Evolutionary conservation across 495 filamentous ascomycete genomes (phyloP), one percentile per base, ranked within the genome.

Genomic region (Patellaria atrata): DNA sequence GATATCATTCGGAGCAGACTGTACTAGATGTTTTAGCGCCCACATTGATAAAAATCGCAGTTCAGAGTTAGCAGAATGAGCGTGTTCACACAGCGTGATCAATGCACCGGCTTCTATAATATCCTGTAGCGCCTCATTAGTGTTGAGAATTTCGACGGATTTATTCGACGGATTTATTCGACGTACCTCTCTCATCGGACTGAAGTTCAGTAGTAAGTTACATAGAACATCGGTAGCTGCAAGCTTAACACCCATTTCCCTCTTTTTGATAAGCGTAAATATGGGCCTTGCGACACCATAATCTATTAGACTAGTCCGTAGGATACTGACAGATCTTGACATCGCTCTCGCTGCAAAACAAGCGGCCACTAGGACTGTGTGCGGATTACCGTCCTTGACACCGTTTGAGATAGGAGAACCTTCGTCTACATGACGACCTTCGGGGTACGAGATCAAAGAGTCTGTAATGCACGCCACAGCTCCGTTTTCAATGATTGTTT

Each of bases 11-110:
- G 68, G 60, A 1, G 78, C 68, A 19, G 68, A 67, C 27, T 73
- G 64, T 5, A 89, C 76, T 19, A 94, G 58, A 56, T 94, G 82
- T 48, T 94, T 96, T 29, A 97, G 62, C 13, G 83, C 84, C 89
- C 89, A 96, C 7, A 97, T 55, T 6, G 83, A 80, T 41, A 83
- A 80, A 9, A 89, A 63, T 28, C 79, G 69, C 25, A 96, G 55
- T 16, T 70, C 71, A 4, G 73, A 63, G 47, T 82, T 76, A 35
- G 67, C 58, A 3, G 79, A 84, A 53, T 79, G 80, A 0, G 85
- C 84, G 51, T 93, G 82, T 47, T 81, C 72, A 44, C 83, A 92
- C 3, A 96, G 58, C 3, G 77, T 68, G 32, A 75, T 75, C 26
- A 92, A 59, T 7, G 83, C 70, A n/a, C 83, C 84, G 8, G 65